Evolutionary conservation across 306 rosid genomes (phyloP).

Genomic region (Erythrophleum fordii): DNA sequence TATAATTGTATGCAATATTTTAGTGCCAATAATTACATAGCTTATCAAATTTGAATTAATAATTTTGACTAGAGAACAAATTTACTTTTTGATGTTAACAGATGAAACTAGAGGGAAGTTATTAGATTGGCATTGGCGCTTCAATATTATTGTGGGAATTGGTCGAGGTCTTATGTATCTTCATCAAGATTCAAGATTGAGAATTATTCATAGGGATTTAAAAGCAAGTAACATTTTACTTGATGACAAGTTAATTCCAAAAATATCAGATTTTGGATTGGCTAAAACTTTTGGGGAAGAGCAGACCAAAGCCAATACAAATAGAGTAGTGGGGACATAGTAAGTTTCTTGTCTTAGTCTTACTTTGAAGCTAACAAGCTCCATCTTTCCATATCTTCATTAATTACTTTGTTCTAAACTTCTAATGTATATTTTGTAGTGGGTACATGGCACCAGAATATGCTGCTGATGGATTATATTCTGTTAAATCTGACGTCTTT

Average conservation of each 20-base stretch:
- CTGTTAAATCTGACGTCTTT: constrained; percentile 11
- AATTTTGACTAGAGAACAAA: not conserved
- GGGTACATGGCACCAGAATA: constrained; percentile 57
- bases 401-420: not conserved
- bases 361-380: not conserved
- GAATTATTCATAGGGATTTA: not conserved
- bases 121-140: not conserved
- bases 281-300: constrained; percentile 39
- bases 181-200: constrained; percentile 13
- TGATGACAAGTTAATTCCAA: constrained; percentile 45
- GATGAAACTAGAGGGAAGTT: not conserved
- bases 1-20: not conserved
- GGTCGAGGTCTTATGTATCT: not conserved
- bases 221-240: constrained; percentile 35
- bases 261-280: constrained; percentile 55
- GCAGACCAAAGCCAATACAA: constrained; percentile 7
- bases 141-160: not conserved
- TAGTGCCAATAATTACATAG: not conserved
- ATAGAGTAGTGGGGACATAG: constrained; percentile 47
- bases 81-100: not conserved
- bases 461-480: constrained; percentile 43
- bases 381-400: not conserved
- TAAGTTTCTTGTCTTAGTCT: constrained; percentile 12
- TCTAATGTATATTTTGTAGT: not conserved
- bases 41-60: not conserved